Percentiles rank a stretch among this genome's conserved stretches.
Evolutionary conservation across 1,284 basidiomycete species (phyloP).

Genomic region (Cutaneotrichosporon sp.): DNA sequence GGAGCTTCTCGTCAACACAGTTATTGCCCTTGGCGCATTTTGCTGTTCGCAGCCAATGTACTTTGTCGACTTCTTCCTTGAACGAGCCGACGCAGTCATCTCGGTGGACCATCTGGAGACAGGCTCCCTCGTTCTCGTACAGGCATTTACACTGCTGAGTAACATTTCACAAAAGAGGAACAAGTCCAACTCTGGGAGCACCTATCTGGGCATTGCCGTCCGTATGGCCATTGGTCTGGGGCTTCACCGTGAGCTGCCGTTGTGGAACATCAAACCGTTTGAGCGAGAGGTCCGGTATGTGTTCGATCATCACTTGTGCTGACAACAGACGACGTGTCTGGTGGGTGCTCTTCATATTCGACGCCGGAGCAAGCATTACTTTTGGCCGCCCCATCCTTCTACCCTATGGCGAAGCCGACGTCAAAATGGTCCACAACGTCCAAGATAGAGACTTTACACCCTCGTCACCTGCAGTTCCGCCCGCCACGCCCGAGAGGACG

Average conservation of each 20-base stretch:
- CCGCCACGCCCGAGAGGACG: conserved; percentile 10
- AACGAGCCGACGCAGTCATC: conserved; percentile 14
- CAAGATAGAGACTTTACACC: conserved; percentile 21
- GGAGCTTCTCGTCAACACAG: conserved; percentile 17
- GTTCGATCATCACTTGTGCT: background rate
- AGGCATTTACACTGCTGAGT: conserved; percentile 25
- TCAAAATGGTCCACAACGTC: conserved; percentile 17
- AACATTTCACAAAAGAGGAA: conserved; percentile 31
- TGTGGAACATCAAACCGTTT: conserved; percentile 24
- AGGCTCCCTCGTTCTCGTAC: conserved; percentile 24
- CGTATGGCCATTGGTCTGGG: conserved; percentile 34
- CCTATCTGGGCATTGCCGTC: conserved; percentile 28
- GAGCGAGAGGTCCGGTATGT: conserved; percentile 26
- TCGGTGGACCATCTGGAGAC: conserved; percentile 23
- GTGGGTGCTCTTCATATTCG: conserved; percentile 30
- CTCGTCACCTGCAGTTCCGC: conserved; percentile 6
- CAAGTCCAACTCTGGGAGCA: conserved; percentile 23
- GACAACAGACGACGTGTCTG: conserved; percentile 24
- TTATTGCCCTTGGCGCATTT: conserved; percentile 27
- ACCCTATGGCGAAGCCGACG: conserved; percentile 19
- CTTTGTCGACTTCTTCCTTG: conserved; percentile 22
- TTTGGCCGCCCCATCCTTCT: conserved; percentile 29
- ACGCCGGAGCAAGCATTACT: conserved; percentile 25
- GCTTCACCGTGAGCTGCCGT: conserved; percentile 26
- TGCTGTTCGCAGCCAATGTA: conserved; percentile 20